Conservation (phyloP, 2,329 filamentous ascomycete species). For the Diaporthe amygdali region DNA sequence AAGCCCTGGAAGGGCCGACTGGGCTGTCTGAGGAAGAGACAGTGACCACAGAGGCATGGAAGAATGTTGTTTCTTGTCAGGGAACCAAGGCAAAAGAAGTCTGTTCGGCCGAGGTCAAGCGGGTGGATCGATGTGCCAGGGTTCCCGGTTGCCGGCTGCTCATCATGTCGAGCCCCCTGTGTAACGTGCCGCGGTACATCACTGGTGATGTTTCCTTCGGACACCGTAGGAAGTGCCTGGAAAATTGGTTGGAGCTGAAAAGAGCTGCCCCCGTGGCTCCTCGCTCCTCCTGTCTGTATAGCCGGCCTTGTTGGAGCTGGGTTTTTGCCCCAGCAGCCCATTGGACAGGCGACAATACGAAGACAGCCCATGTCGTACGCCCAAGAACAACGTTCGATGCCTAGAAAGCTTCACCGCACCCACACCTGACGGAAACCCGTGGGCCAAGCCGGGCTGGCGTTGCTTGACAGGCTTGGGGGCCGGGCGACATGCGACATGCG, state of each 20-base stretch:
- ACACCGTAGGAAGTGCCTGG: not conserved
- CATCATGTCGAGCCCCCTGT: not conserved
- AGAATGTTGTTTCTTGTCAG: not conserved
- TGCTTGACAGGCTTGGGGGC: conserved; percentile 9
- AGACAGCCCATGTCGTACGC: not conserved
- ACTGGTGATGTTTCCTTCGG: not conserved
- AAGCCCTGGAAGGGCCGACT: conserved; percentile 10
- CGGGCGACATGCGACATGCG: not conserved
- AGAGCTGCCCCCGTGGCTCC: not conserved
- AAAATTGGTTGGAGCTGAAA: not conserved
- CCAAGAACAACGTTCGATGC: conserved; percentile 6
- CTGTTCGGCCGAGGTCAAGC: not conserved
- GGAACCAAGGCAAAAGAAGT: not conserved
- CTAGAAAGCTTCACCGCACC: conserved; percentile 13
- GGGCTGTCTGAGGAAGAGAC: conserved; percentile 4
- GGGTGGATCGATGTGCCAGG: conserved; percentile 5
- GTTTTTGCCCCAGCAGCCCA: conserved; percentile 10
- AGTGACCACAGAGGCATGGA: not conserved
- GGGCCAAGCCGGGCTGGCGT: conserved; percentile 5
- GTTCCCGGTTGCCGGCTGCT: conserved; percentile 6
- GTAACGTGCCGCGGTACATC: not conserved
- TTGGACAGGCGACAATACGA: conserved; percentile 9
- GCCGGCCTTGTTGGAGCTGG: not conserved
- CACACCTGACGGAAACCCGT: not conserved
- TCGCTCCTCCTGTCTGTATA: not conserved